Evolutionary conservation across 2,329 filamentous ascomycete species (phyloP).

Genomic region (Colletotrichum tabaci): DNA sequence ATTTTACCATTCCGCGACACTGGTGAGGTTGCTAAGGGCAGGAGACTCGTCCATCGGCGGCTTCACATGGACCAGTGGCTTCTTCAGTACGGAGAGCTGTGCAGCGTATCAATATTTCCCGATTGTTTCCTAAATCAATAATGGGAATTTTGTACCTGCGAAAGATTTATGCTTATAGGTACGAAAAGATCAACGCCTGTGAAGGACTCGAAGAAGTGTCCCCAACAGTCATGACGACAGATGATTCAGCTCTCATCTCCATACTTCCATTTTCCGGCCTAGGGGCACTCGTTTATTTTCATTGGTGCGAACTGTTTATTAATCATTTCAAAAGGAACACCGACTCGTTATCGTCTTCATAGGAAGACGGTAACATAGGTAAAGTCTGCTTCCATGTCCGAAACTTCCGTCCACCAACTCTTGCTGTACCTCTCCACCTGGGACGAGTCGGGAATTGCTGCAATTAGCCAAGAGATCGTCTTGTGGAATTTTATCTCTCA

Average conservation of each 20-base stretch:
- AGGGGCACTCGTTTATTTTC: neutral
- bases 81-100: conserved; percentile 1
- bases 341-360: neutral
- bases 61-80: neutral
- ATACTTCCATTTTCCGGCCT: neutral
- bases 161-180: too few species aligned
- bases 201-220: too few species aligned
- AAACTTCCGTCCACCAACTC: neutral
- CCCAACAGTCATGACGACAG: neutral
- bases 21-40: neutral
- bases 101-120: neutral
- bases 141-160: neutral
- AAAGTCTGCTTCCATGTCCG: neutral
- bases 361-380: neutral
- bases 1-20: neutral
- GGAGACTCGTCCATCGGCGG: neutral
- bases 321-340: neutral
- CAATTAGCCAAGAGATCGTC: conserved; percentile 12
- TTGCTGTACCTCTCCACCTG: conserved; percentile 6
- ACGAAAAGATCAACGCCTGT: too few species aligned
- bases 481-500: neutral
- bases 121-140: neutral
- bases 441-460: conserved; percentile 5
- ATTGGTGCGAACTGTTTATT: neutral
- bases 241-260: neutral